Conservation (phyloP, 352 stramenopile species). For the Globisporangium abappressorium region DNA sequence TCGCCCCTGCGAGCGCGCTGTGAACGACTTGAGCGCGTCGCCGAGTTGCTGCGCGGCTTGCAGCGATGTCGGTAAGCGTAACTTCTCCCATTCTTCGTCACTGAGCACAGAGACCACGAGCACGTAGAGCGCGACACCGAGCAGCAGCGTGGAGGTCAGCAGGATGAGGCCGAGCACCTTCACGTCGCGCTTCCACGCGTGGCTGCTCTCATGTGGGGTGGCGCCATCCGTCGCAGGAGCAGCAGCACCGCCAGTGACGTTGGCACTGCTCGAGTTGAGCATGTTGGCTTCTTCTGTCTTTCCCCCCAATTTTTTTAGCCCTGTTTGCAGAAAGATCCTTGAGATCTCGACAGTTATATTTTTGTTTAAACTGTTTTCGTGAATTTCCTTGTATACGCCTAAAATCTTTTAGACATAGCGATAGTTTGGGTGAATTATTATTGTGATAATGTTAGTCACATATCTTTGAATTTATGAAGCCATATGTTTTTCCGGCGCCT, state of each 20-base stretch:
- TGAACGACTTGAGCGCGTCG: slow-evolving; percentile 56
- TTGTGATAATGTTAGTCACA: background rate
- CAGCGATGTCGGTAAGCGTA: slow-evolving; percentile 63
- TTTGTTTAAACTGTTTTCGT: background rate
- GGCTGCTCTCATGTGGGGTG: background rate
- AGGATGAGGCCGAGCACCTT: slow-evolving; percentile 46
- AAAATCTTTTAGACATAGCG: background rate
- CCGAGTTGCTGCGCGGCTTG: slow-evolving; percentile 58
- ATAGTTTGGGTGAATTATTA: background rate
- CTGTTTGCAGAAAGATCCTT: background rate
- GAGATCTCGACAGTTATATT: background rate
- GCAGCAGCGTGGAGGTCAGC: slow-evolving; percentile 28
- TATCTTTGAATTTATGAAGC: slow-evolving; percentile 1
- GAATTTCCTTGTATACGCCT: background rate
- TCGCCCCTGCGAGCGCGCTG: slow-evolving; percentile 30
- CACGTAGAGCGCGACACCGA: slow-evolving; percentile 40
- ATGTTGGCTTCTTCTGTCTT: slow-evolving; percentile 9
- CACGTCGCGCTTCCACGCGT: slow-evolving; percentile 53
- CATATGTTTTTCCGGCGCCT: background rate
- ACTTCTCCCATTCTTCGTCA: slow-evolving; percentile 44
- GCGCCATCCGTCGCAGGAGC: background rate
- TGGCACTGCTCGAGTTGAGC: slow-evolving; percentile 8
- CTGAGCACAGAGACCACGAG: slow-evolving; percentile 57
- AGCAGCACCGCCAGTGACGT: background rate
- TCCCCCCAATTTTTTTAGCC: background rate